These are phyloP conservation scores for Xylariomycetidae sp. DNA, from an alignment of 2,329 filamentous ascomycete genomes.

Conservation along the genomic window DNA sequence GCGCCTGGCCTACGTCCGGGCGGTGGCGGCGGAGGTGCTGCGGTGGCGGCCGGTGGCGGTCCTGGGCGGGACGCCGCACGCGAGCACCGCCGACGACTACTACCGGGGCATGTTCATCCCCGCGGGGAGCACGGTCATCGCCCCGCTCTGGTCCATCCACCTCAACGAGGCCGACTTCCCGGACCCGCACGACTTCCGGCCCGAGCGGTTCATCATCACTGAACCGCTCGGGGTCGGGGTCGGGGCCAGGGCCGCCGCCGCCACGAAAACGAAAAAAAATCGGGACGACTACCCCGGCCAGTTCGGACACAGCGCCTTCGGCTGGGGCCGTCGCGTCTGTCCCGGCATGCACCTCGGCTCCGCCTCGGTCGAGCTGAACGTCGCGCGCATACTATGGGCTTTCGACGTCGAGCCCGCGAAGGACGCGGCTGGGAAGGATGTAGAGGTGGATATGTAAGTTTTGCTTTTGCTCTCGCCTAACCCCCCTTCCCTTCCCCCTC, in stretches of 20 bases:
- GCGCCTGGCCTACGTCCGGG: conserved; percentile 29
- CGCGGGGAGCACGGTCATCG: conserved; percentile 37
- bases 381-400: conserved; percentile 49
- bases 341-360: conserved; percentile 47
- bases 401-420: conserved; percentile 36
- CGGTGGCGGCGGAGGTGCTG: conserved; percentile 34
- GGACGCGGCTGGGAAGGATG: conserved; percentile 22
- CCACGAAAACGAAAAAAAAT: no score
- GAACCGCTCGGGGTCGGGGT: no score
- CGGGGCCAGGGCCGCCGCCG: no score
- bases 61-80: conserved; percentile 40
- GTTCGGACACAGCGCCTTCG: conserved; percentile 35
- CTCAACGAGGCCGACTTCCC: conserved; percentile 37
- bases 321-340: conserved; percentile 36
- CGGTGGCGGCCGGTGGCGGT: conserved; percentile 38
- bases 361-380: conserved; percentile 41
- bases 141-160: conserved; percentile 38
- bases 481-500: background rate
- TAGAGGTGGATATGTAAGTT: conserved; percentile 36
- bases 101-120: conserved; percentile 41
- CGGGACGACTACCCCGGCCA: conserved; percentile 34
- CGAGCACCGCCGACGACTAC: conserved; percentile 36
- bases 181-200: conserved; percentile 12
- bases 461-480: no score
- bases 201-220: conserved; percentile 6